These are phyloP conservation scores for Blastocystis sp. DNA, from an alignment of 352 stramenopile species.

Conservation along the genomic window DNA sequence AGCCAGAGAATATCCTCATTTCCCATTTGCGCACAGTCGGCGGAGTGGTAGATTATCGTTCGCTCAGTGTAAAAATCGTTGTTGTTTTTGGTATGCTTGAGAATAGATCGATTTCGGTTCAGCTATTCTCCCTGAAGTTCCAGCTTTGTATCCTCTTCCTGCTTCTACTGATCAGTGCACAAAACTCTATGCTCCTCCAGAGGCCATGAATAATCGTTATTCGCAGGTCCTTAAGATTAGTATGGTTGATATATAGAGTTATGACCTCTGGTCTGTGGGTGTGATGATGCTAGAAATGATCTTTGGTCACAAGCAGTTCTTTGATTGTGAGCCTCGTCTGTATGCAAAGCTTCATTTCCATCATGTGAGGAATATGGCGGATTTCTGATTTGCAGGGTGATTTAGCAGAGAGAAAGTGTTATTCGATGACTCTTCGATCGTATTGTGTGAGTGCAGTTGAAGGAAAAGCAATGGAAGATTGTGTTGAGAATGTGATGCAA, in stretches of 20 bases:
- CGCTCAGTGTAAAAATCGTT: constrained; percentile 37
- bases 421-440: constrained; percentile 34
- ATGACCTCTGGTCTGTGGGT: constrained; percentile 54
- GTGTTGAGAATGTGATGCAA: constrained; percentile 8
- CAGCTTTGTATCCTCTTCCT: constrained; percentile 49
- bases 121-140: not conserved
- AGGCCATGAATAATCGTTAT: constrained; percentile 33
- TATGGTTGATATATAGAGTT: not conserved
- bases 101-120: constrained; percentile 59
- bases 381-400: not conserved
- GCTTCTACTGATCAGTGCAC: constrained; percentile 33
- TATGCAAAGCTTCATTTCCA: constrained; percentile 16
- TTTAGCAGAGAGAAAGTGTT: constrained; percentile 24
- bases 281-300: constrained; percentile 61
- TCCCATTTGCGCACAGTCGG: not conserved
- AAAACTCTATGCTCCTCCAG: constrained; percentile 49
- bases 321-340: constrained; percentile 16
- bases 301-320: constrained; percentile 43
- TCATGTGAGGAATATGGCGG: not conserved
- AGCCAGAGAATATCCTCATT: constrained; percentile 49
- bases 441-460: constrained; percentile 38
- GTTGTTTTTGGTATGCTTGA: not conserved
- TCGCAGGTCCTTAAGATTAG: not conserved
- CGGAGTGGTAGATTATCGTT: not conserved
- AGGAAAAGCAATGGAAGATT: constrained; percentile 24